Percentiles rank a stretch among this genome's conserved stretches.
phyloP scores from a whole-genome alignment of 2,329 filamentous ascomycete genomes.

The Venturia carpophila region DNA sequence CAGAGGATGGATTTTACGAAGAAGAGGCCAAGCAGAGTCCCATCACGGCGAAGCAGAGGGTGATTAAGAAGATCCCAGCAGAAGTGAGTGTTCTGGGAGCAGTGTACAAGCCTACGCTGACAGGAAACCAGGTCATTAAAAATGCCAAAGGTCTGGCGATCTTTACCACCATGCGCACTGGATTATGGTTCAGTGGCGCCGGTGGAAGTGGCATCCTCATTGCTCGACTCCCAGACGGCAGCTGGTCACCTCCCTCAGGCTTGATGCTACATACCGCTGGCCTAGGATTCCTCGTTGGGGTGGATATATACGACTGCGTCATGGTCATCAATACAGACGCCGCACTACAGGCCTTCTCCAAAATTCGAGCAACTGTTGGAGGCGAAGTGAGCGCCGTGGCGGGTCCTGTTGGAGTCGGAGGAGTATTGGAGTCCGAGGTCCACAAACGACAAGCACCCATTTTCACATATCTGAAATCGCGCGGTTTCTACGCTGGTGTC shows the following conservation, averaged over 20 bases:
- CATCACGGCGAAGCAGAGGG: conserved; percentile 49
- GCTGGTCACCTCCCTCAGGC: conserved; percentile 85
- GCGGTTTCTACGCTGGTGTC: conserved; percentile 80
- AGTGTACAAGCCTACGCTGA: neutral
- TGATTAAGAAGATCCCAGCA: conserved; percentile 76
- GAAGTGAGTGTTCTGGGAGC: conserved; percentile 29
- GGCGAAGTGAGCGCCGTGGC: conserved; percentile 69
- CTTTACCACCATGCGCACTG: conserved; percentile 92
- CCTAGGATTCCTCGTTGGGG: conserved; percentile 80
- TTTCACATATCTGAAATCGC: conserved; percentile 82
- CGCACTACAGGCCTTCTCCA: conserved; percentile 76
- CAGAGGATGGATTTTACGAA: conserved; percentile 61
- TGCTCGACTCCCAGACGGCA: conserved; percentile 73
- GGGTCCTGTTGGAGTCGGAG: conserved; percentile 72
- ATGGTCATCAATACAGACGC: conserved; percentile 70
- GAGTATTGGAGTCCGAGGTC: conserved; percentile 50
- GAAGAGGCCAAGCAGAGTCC: conserved; percentile 42
- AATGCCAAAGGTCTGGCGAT: conserved; percentile 86
- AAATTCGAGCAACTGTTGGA: conserved; percentile 69
- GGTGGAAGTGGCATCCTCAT: conserved; percentile 84
- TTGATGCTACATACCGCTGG: conserved; percentile 86
- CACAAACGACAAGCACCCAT: conserved; percentile 63
- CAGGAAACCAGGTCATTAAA: conserved; percentile 58
- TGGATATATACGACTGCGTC: conserved; percentile 94
- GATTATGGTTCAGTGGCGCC: conserved; percentile 83